Base-by-base conservation (phyloP, 2,329 filamentous ascomycete species). In the Aspergillus tanneri region DNA sequence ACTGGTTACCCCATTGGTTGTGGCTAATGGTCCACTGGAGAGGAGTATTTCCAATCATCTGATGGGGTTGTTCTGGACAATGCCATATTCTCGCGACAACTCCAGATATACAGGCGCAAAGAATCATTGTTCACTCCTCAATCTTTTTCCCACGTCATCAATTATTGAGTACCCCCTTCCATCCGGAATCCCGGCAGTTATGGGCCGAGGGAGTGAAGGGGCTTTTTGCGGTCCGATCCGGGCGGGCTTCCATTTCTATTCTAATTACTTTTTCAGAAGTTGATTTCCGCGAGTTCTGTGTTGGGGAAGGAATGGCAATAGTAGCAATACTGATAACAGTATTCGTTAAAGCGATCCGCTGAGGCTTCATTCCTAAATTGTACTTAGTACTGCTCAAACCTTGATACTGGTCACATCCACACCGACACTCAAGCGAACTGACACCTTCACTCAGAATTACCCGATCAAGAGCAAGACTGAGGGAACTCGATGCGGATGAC, bases 151-250 rank as follows among this genome's bases (percentile, higher is more conserved):
- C 27, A 16, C 10, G 44, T 22, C 22, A 11, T 35, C 40, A 48
- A 48, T 43, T 38, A 48, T 48, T 43, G 46, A 44, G 30, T 43
- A 38, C 16, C 34, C 34, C 42, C 30, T 45, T 45, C 32, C 32
- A 25, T 45, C 30, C 30, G 30, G 19, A 5, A 10, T 7, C 12
- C 16, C 30, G 30, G 30, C 19, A 19, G 30, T 34, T 34, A 14
- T 18, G 30, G 14, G 30, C 9, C 30, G 30, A 34, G n/a, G n/a
- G n/a, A n/a, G n/a, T n/a, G n/a, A 34, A 34, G 30, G 30, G 30
- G 30, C 14, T 19, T 34, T 34, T 34, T 32, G 45, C 46, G 46
- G 49, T 39, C 46, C 46, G 49, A 38, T 41, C 46, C 46, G 46
- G 10, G 27, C 12, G 30, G 11, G n/a, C 14, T 35, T 34, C 24